These are phyloP conservation scores for Berberis vulgaris DNA, from an alignment of 164 flowering plant genomes.

Conservation along the genomic window DNA sequence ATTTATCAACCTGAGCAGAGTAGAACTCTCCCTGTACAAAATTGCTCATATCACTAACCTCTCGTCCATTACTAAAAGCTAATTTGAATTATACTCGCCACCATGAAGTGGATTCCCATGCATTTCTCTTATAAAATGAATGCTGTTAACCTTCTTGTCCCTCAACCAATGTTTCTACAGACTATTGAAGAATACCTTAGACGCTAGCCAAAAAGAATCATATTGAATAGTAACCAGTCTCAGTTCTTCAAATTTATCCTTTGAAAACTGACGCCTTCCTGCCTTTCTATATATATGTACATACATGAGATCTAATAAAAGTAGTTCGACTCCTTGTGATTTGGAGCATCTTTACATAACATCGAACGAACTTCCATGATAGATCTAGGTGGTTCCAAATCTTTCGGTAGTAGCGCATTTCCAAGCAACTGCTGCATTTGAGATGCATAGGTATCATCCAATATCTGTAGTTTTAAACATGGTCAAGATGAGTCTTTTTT, in stretches of 20 bases:
- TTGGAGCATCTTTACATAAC: slow-evolving; percentile 68
- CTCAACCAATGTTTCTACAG: no score
- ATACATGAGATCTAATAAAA: slow-evolving; percentile 21
- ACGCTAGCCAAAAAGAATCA: no score
- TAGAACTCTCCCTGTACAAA: slow-evolving; percentile 9
- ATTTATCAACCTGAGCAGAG: no score
- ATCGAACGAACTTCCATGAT: slow-evolving; percentile 80
- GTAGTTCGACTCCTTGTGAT: slow-evolving; percentile 39
- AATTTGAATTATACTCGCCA: no score
- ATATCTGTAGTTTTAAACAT: slow-evolving; percentile 34
- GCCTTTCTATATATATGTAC: not conserved
- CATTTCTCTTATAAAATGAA: no score
- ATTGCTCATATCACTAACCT: not conserved
- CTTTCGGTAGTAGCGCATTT: slow-evolving; percentile 64
- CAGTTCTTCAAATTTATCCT: not conserved
- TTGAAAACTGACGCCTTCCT: not conserved
- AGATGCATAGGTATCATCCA: slow-evolving; percentile 83
- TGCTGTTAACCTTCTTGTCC: no score
- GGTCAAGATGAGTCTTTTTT: not conserved
- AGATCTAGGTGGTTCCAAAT: slow-evolving; percentile 77
- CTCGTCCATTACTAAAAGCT: no score
- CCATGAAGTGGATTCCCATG: no score
- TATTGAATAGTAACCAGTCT: not conserved
- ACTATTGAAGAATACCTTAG: no score
- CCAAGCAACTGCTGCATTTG: slow-evolving; percentile 87